Conservation (phyloP, 148 eudicot genomes). For the Oxyria digyna region DNA sequence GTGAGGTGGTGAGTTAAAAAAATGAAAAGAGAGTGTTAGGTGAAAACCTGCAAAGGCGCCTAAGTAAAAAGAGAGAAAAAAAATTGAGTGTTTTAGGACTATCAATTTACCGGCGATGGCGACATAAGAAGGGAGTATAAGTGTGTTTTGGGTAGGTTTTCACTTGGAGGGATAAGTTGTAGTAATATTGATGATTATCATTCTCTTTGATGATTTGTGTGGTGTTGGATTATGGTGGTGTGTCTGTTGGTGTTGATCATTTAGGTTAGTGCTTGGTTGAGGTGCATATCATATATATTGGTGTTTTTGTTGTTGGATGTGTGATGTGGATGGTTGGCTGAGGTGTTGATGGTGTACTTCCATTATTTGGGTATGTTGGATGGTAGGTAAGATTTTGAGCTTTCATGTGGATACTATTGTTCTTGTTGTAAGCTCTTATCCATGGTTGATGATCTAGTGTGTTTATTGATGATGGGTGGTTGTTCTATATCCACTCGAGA, state of each 20-base stretch:
- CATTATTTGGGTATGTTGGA: too few relatives aligned
- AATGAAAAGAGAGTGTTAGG: too few relatives aligned
- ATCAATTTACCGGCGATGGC: not conserved
- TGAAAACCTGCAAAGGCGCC: not conserved
- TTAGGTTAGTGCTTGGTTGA: not conserved
- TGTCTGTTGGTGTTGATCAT: not conserved
- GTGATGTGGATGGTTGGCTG: not conserved
- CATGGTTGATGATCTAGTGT: too few relatives aligned
- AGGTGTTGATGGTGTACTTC: too few relatives aligned
- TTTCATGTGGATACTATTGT: too few relatives aligned
- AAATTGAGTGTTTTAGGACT: not conserved
- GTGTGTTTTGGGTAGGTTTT: not conserved
- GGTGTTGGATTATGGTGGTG: not conserved
- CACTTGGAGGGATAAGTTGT: not conserved
- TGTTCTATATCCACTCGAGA: too few relatives aligned
- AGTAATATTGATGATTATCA: not conserved
- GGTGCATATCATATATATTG: too few relatives aligned
- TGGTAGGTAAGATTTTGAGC: too few relatives aligned
- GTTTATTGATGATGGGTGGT: too few relatives aligned
- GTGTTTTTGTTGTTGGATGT: not conserved
- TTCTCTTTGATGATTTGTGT: not conserved
- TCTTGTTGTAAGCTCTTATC: too few relatives aligned
- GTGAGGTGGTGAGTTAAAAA: too few relatives aligned
- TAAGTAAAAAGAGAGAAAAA: not conserved
- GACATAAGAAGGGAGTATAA: not conserved